Percentiles rank a stretch among this genome's conserved stretches.
phyloP scores from a whole-genome alignment of 2,329 filamentous ascomycete genomes.

The Trichoderma asperellum region DNA sequence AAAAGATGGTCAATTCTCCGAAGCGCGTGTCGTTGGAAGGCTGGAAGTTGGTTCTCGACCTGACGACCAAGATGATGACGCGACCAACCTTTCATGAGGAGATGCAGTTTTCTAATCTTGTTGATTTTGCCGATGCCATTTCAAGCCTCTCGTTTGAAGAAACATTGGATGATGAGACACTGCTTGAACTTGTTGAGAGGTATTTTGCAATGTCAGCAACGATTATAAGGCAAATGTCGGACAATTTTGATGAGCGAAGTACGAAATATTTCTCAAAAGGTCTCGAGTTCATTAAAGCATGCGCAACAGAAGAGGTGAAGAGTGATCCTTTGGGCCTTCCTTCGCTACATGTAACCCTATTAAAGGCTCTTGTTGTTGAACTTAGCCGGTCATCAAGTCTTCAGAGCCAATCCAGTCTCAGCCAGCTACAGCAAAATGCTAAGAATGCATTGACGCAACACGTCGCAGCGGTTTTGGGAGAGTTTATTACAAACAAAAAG shows the following conservation, averaged over 20 bases:
- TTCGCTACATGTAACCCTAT: conserved; percentile 42
- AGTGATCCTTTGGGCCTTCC: conserved; percentile 29
- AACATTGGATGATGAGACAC: conserved; percentile 34
- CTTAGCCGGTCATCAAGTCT: conserved; percentile 38
- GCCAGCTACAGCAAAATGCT: conserved; percentile 34
- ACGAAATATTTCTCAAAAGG: conserved; percentile 44
- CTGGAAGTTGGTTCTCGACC: conserved; percentile 47
- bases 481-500: conserved; percentile 40
- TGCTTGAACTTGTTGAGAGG: conserved; percentile 42
- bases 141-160: conserved; percentile 37
- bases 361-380: conserved; percentile 43
- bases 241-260: conserved; percentile 49
- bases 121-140: conserved; percentile 42
- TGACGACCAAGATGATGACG: conserved; percentile 55
- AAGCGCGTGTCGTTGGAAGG: conserved; percentile 36
- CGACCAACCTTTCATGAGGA: conserved; percentile 56
- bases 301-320: conserved; percentile 29
- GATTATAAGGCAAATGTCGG: conserved; percentile 50
- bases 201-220: conserved; percentile 40
- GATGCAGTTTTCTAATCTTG: conserved; percentile 47
- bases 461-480: conserved; percentile 35
- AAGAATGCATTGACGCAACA: conserved; percentile 38
- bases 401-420: conserved; percentile 35
- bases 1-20: conserved; percentile 35
- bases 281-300: conserved; percentile 36